Base-by-base conservation (phyloP, 495 filamentous ascomycete genomes). In the Penicillium coffeae region DNA sequence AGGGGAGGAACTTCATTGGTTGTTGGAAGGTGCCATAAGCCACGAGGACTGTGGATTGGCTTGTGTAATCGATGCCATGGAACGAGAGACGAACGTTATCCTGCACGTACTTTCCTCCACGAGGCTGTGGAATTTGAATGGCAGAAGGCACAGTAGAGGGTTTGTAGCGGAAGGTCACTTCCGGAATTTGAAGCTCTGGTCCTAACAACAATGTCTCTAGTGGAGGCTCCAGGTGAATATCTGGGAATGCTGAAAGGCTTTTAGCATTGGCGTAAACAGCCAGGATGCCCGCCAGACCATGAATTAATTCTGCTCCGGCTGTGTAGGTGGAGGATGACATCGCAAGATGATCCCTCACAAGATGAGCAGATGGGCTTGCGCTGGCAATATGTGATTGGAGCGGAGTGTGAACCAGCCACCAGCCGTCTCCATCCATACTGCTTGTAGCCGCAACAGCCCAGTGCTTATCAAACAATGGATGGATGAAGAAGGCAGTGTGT, bases 341-440 rank as follows among this genome's bases (percentile, higher is more conserved):
- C 36, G 66, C 49, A 8, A 70, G 55, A 1, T 51, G 52, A 21
- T 48, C 55, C 40, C 63, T 66, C 22, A 72, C 47, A 12, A 51
- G 35, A 50, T 73, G 65, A n/a, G 60, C 60, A 8, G 50, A 51
- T 15, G 50, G 50, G 48, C 22, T 45, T 13, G 52, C 13, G 16
- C 55, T 5, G 15, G 51, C 45, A 25, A 53, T 21, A 36, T 64
- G 5, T 4, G 25, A 5, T 30, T 30, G 25, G 25, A 30, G 40
- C 41, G 57, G 60, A 71, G 84, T 56, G 64, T 86, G 81, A 27
- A 86, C 64, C 46, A 90, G 66, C 79, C 84, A 91, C 84, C 87
- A 93, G 21, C 68, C 72, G 64, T 93, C 87, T 33, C 88, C 87
- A 54, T 78, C 78, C 64, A 87, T 75, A 63, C 84, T 85, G 56